Evolutionary conservation across 2,329 filamentous ascomycete species (phyloP), one percentile per base, ranked within the genome.

Genomic region (Clonostachys solani): DNA sequence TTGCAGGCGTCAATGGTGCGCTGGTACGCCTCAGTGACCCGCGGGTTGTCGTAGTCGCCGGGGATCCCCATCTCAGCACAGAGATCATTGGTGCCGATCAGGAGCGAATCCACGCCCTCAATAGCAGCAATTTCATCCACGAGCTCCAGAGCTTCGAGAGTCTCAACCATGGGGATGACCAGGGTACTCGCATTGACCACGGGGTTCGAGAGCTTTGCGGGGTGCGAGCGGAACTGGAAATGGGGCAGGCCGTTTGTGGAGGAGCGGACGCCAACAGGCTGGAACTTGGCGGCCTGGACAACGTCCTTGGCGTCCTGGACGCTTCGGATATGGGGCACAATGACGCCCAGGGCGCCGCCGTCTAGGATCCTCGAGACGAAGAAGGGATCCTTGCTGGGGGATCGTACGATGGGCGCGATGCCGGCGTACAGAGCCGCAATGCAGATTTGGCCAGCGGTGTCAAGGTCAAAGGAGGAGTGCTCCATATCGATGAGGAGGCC

Each of bases 1-100:
- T 61, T 59, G 23, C 65, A 66, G 2, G 69, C 69, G 6, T 53
- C 51, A 15, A 68, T 64, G 4, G 61, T 63, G 47, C 64, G 66
- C 37, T 61, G 51, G 7, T 66, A 47, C 1, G 55, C 52, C 5
- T 43, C 10, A 16, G 36, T 40, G 37, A 57, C 57, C 2, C 29
- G 13, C 5, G 46, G 12, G 34, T 47, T 53, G 36, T 55, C 49
- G 47, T 51, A 61, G 13, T 57, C 48, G 2, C 51, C 54, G 5
- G 53, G 55, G 13, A 56, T 51, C 1, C 59, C 57, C 6, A 62
- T 46, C 19, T 60, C 58, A 5, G 54, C 55, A 1, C 57, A 53
- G 12, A 65, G 42, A 40, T 66, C 62, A 17, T 59, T 60, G 4
- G 58, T 59, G 5, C 64, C 64, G 12, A 67, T 51, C 1, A 65